Percentiles rank a stretch among this genome's conserved stretches.
phyloP scores from a whole-genome alignment of 495 filamentous ascomycete species.

The Stereocaulon alpinum region DNA sequence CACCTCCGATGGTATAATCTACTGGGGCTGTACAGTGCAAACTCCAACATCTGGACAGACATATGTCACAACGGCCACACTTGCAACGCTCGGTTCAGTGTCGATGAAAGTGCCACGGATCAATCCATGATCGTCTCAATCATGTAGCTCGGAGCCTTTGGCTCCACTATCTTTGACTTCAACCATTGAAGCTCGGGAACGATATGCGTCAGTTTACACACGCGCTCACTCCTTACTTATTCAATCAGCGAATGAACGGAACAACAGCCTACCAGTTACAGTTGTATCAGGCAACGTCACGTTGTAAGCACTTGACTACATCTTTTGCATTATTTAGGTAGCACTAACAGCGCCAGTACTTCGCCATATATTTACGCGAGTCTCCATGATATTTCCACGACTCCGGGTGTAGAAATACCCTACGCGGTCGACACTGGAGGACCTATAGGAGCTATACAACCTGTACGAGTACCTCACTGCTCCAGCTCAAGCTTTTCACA shows the following conservation, averaged over 20 bases:
- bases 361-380: conserved; percentile 3
- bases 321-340: too few species aligned
- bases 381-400: not conserved
- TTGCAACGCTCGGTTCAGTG: not conserved
- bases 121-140: not conserved
- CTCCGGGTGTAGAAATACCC: not conserved
- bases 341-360: not conserved
- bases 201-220: not conserved
- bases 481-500: too few species aligned
- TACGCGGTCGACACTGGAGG: not conserved
- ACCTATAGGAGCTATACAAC: too few species aligned
- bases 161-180: not conserved
- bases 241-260: too few species aligned
- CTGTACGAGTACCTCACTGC: not conserved
- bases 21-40: conserved; percentile 11
- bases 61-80: not conserved
- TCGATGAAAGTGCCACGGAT: not conserved
- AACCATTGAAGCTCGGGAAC: not conserved
- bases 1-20: not conserved
- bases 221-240: not conserved
- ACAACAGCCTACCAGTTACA: not conserved
- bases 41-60: not conserved
- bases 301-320: not conserved
- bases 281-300: not conserved
- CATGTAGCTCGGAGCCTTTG: not conserved